Base-by-base conservation (phyloP, 257 asterid species). In the Plantago ovata region DNA sequence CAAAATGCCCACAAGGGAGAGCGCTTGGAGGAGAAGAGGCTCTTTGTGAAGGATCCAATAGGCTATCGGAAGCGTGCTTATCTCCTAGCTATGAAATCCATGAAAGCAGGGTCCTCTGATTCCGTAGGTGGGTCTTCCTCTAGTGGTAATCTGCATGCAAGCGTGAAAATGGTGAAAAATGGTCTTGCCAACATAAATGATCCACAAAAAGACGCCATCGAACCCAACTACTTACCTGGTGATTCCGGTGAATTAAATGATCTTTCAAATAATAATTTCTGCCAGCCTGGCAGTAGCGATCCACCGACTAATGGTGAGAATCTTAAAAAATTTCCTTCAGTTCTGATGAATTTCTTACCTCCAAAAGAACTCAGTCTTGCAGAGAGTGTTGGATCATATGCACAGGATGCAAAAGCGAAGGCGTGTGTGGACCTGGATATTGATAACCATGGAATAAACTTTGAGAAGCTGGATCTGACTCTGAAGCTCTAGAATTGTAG, bases 1-100 rank as follows among this genome's bases (percentile, higher is more conserved):
- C 84, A 74, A 45, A 77, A 77, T 41, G 86, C 83, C 45, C 86
- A 80, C 22, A 67, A 78, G 38, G 51, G 6, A 16, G 77, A 77
- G 78, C 81, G 83, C 3, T 8, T 49, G 57, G 77, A 71, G 74
- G 83, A 80, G 77, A 69, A 64, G 73, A 51, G 72, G 32, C 78
- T 63, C 54, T 56, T 47, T 10, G 58, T 75, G 6, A 53, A 56
- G 64, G 81, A 79, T 22, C 77, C 85, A 0, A 75, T 79, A 2
- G 75, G 73, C 3, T 72, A 75, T 10, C 62, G 81, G 0, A 79
- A 75, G 50, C 74, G 81, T 0, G 75, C 75, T 0, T 75, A 62
- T 38, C 61, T 75, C 13, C 65, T 44, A n/a, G 50, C 79, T 36
- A 13, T 61, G 66, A 74, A 70, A 36, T 38, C 33, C 32, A 21